phyloP scores from a whole-genome alignment of 306 rosid species.

The Hippophae gyantsensis region DNA sequence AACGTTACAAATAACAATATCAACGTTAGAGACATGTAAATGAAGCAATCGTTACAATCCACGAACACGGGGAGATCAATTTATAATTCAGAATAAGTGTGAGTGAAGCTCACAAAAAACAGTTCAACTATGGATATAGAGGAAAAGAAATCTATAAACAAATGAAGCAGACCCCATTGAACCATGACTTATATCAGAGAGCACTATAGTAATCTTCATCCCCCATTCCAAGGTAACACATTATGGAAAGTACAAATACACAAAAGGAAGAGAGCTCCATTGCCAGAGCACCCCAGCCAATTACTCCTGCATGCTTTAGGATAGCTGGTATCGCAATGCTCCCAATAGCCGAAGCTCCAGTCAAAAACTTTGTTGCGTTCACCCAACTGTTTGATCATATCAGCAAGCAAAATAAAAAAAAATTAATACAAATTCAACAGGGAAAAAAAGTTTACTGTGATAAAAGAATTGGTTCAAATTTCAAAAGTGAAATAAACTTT shows the following conservation, averaged over 20 bases:
- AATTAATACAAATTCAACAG: background rate
- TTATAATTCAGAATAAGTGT: background rate
- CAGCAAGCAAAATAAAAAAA: constrained; percentile 6
- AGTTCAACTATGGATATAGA: background rate
- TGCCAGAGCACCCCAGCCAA: constrained; percentile 78
- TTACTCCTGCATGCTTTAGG: constrained; percentile 71
- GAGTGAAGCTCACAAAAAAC: background rate
- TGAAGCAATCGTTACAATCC: too few species aligned
- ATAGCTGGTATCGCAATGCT: constrained; percentile 81
- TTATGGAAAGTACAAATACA: constrained; percentile 46
- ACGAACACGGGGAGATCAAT: too few species aligned
- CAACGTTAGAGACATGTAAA: too few species aligned
- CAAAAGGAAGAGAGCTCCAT: constrained; percentile 76
- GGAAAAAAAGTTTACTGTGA: background rate
- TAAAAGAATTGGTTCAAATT: constrained; percentile 3
- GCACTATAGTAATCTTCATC: constrained; percentile 40
- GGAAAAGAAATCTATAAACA: constrained; percentile 22
- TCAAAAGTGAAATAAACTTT: constrained; percentile 18
- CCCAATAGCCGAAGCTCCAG: constrained; percentile 70
- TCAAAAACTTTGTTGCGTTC: constrained; percentile 69
- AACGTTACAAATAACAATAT: too few species aligned
- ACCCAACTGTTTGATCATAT: constrained; percentile 58
- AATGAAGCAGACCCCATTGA: constrained; percentile 10
- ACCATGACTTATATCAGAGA: constrained; percentile 26
- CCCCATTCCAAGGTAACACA: constrained; percentile 46